Conservation (phyloP, 371 early-diverging fungal species). For the Saksenaea vasiformis region DNA sequence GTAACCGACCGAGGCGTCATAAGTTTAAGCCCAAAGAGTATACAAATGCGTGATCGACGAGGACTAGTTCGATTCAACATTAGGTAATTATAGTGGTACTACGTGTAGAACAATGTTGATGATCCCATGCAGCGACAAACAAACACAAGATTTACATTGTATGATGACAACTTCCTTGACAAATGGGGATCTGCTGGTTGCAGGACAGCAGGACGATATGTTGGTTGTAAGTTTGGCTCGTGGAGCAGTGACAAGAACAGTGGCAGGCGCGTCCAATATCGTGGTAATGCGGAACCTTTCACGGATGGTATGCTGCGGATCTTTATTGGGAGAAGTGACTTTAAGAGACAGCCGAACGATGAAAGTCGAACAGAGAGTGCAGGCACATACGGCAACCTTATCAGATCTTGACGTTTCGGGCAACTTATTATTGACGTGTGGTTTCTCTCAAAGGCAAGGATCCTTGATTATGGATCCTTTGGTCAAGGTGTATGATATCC, state of each 20-base stretch:
- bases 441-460: slow-evolving; percentile 72
- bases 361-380: slow-evolving; percentile 68
- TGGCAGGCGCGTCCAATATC: slow-evolving; percentile 56
- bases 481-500: slow-evolving; percentile 84
- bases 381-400: slow-evolving; percentile 78
- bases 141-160: slow-evolving; percentile 62
- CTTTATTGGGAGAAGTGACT: slow-evolving; percentile 66
- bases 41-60: slow-evolving; percentile 68
- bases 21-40: slow-evolving; percentile 65
- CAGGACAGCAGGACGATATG: slow-evolving; percentile 67
- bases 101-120: not conserved
- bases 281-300: slow-evolving; percentile 69
- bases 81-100: slow-evolving; percentile 33
- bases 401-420: slow-evolving; percentile 78
- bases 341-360: slow-evolving; percentile 73
- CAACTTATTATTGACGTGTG: slow-evolving; percentile 76
- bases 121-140: slow-evolving; percentile 45
- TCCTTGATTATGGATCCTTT: slow-evolving; percentile 71
- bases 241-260: slow-evolving; percentile 58
- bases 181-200: slow-evolving; percentile 68
- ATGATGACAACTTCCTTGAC: slow-evolving; percentile 67
- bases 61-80: slow-evolving; percentile 74
- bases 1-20: slow-evolving; percentile 68
- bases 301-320: slow-evolving; percentile 70
- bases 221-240: slow-evolving; percentile 67